Conservation (phyloP, 2,329 filamentous ascomycete genomes). For the Ampelomyces quisqualis region DNA sequence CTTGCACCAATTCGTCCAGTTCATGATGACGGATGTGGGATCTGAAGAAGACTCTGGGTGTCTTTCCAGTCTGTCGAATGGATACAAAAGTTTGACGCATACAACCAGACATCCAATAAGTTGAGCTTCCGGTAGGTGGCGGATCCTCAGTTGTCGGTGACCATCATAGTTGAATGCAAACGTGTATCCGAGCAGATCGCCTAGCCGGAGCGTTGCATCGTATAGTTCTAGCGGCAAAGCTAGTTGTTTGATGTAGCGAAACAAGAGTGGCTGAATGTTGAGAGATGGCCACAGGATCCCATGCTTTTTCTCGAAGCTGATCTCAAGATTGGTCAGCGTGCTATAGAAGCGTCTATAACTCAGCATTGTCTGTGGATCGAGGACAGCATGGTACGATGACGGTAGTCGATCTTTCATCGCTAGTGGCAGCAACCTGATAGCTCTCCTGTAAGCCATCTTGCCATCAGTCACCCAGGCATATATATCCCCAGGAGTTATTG, state of each 20-base stretch:
- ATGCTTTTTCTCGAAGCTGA: constrained; percentile 67
- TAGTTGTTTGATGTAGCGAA: constrained; percentile 69
- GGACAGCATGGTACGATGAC: constrained; percentile 57
- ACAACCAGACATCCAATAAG: constrained; percentile 71
- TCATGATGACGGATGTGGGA: constrained; percentile 60
- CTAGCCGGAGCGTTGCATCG: constrained; percentile 59
- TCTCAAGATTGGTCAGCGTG: constrained; percentile 61
- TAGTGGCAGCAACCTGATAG: constrained; percentile 58
- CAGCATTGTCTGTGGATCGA: constrained; percentile 57
- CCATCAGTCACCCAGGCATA: constrained; percentile 65
- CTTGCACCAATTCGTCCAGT: constrained; percentile 70
- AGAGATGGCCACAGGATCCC: constrained; percentile 70
- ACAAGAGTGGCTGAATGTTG: constrained; percentile 67
- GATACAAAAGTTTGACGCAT: constrained; percentile 75
- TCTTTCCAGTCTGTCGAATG: constrained; percentile 63
- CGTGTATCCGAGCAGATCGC: constrained; percentile 52
- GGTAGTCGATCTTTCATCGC: constrained; percentile 68
- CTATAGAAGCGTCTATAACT: constrained; percentile 62
- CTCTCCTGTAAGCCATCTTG: constrained; percentile 66
- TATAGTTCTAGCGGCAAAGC: constrained; percentile 73
- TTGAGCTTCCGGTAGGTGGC: constrained; percentile 65
- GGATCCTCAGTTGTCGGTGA: constrained; percentile 22
- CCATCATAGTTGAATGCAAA: constrained; percentile 57
- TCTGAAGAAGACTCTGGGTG: constrained; percentile 55
- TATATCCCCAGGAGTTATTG: constrained; percentile 73